Evolutionary conservation across 176 grass and related monocot species (phyloP), one percentile per base, ranked within the genome.

Genomic region (Aegilops longissima): DNA sequence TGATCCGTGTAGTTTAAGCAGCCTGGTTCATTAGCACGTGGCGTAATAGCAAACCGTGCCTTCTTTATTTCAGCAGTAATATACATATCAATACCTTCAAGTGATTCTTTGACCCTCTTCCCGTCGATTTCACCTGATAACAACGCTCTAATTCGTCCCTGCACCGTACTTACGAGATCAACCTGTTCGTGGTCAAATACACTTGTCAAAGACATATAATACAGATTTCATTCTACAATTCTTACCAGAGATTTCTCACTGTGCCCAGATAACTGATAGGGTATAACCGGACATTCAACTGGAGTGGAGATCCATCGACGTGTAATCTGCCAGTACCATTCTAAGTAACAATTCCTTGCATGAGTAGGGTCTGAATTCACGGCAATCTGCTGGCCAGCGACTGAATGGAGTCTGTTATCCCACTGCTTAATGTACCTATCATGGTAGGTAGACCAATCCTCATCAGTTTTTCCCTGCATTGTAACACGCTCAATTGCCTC

Each of bases 381-480:
- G 4, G 58, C 38, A 66, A 76, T 70, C 3, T 79, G 18, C 79
- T 70, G 56, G 25, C 51, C 67, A 66, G 67, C 87, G 49, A 83
- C 58, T 13, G 83, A 68, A 12, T 69, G 73, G 13, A 86, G 86
- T 52, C 58, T 86, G 61, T 86, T 79, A 14, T 40, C 58, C 86
- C 83, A 92, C 54, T 59, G 51, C 20, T 73, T 92, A 51, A 92
- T 88, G 83, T 92, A 88, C 72, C 67, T 85, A 62, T 82, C 73
- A 88, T 79, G 90, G 73, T 83, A 92, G 21, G 73, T 62, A 79
- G 86, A 73, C 90, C 90, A 92, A 83, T 92, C 83, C 59, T 88
- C 83, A 24, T 83, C 73, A 25, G 90, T 34, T 89, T 86, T 88
- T 59, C 86, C 83, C 83, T 92, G 83, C 83, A 86, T 89, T 38